Percentiles rank a stretch among this genome's conserved stretches.
Conservation (phyloP, 202 grass and related monocot species). For the Hordeum pubiflorum region DNA sequence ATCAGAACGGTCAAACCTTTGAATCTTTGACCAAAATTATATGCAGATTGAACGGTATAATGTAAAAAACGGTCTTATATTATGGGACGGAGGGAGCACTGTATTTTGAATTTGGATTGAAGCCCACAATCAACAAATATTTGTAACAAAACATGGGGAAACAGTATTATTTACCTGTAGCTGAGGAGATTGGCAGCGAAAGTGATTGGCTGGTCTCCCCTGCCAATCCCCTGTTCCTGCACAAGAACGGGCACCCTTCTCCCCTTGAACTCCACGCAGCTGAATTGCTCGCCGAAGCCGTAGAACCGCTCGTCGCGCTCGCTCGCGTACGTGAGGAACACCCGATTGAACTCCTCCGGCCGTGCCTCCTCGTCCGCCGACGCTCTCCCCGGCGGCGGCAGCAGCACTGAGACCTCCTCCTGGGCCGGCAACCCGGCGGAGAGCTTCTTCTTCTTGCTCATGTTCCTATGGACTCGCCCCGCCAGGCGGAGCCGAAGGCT, state of each 20-base stretch:
- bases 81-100: too few species aligned
- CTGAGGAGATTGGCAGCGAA: slow-evolving; percentile 85
- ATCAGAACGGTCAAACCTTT: not conserved
- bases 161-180: slow-evolving; percentile 48
- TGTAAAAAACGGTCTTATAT: too few species aligned
- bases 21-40: not conserved
- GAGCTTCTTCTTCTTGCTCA: slow-evolving; percentile 13
- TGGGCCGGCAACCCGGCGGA: not conserved
- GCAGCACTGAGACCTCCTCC: slow-evolving; percentile 25
- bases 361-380: not conserved
- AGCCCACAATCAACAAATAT: not conserved
- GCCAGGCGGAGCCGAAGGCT: slow-evolving; percentile 24
- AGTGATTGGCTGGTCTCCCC: slow-evolving; percentile 96
- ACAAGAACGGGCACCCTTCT: slow-evolving; percentile 69
- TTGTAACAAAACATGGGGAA: not conserved
- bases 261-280: slow-evolving; percentile 82
- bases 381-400: not conserved
- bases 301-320: slow-evolving; percentile 61
- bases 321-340: slow-evolving; percentile 68
- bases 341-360: slow-evolving; percentile 54
- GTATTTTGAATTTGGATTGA: not conserved
- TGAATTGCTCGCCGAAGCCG: slow-evolving; percentile 96
- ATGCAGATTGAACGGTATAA: not conserved
- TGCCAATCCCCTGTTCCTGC: slow-evolving; percentile 93
- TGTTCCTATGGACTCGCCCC: slow-evolving; percentile 6